Base-by-base conservation (phyloP, 352 stramenopile species). In the Plasmopara muralis region DNA sequence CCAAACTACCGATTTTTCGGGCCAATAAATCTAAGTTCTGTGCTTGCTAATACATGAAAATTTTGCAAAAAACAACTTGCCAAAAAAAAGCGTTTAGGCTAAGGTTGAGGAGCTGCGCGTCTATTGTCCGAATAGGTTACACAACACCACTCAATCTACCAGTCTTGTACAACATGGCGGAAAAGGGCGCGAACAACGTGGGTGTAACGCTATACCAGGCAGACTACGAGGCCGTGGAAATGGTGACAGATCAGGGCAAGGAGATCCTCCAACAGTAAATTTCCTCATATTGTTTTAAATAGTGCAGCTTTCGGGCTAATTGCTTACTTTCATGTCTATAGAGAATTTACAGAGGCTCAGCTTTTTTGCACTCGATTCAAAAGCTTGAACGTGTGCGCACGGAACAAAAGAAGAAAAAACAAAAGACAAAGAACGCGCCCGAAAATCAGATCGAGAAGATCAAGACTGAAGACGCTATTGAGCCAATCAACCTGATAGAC, bases 271-370 rank as follows among this genome's bases (percentile, higher is more conserved):
- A 90, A 48, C 73, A 84, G 83, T 94, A 60, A 64, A 13, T 35
- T 35, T 4, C 2, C 10, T 12, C 31, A 35, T 2, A 5, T 35
- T 35, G 7, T 35, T 12, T 35, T 4, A 35, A 35, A 12, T 12
- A 12, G 2, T 35, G 31, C 10, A 35, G 31, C 10, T 35, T 8
- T 35, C 6, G 31, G 10, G 31, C 9, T 43, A 55, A 40, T 53
- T 47, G 15, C 28, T 40, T 4, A 5, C 13, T 48, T 33, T 50
- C 50, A 31, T 33, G 47, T 16, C 20, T 43, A 5, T 43, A 94
- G 84, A 58, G 82, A 94, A 38, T 89, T 93, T 44, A 83, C 78
- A 15, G 80, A 92, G 33, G 77, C 76, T 45, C 82, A 94, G 60
- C 41, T 90, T 39, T 94, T 54, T 50, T 85, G 55, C 81, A 93